Evolutionary conservation across 1,284 basidiomycete genomes (phyloP).

Genomic region (Cutaneotrichosporon arboriforme): DNA sequence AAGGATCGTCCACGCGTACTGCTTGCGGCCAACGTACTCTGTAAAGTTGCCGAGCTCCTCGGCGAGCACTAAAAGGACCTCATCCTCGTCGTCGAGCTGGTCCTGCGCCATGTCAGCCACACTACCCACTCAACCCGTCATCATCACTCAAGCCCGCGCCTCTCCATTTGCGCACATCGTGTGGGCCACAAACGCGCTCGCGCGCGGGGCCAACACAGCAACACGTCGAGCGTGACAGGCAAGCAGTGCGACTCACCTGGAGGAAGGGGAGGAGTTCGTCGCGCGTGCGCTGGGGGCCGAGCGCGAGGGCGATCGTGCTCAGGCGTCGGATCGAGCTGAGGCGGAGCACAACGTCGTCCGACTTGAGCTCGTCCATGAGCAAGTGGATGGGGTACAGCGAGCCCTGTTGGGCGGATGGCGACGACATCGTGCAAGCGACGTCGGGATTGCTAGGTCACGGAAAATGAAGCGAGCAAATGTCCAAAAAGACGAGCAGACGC

Average conservation of each 20-base stretch:
- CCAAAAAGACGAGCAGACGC: not conserved
- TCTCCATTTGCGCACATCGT: too few species aligned
- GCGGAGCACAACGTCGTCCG: slow-evolving; percentile 88
- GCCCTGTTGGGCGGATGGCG: slow-evolving; percentile 21
- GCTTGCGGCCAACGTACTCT: slow-evolving; percentile 89
- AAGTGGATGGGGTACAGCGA: slow-evolving; percentile 47
- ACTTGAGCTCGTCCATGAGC: slow-evolving; percentile 67
- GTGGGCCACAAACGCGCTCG: too few species aligned
- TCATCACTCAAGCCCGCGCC: too few species aligned
- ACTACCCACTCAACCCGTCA: too few species aligned
- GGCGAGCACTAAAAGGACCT: slow-evolving; percentile 91
- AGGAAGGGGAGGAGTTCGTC: slow-evolving; percentile 96
- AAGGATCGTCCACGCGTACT: slow-evolving; percentile 81
- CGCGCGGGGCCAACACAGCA: too few species aligned
- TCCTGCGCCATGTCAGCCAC: slow-evolving; percentile 58
- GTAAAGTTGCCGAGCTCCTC: slow-evolving; percentile 91
- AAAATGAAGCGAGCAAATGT: not conserved
- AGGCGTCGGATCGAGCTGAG: slow-evolving; percentile 97
- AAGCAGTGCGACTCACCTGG: slow-evolving; percentile 40
- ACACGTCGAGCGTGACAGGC: too few species aligned
- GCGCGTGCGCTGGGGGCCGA: slow-evolving; percentile 90
- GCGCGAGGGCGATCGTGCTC: slow-evolving; percentile 94
- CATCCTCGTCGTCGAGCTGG: slow-evolving; percentile 98
- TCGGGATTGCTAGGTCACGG: not conserved
- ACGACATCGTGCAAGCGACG: slow-evolving; percentile 24